Evolutionary conservation across 2,329 filamentous ascomycete species (phyloP), one percentile per base, ranked within the genome.

Genomic region (Endoconidiophora laricicola): DNA sequence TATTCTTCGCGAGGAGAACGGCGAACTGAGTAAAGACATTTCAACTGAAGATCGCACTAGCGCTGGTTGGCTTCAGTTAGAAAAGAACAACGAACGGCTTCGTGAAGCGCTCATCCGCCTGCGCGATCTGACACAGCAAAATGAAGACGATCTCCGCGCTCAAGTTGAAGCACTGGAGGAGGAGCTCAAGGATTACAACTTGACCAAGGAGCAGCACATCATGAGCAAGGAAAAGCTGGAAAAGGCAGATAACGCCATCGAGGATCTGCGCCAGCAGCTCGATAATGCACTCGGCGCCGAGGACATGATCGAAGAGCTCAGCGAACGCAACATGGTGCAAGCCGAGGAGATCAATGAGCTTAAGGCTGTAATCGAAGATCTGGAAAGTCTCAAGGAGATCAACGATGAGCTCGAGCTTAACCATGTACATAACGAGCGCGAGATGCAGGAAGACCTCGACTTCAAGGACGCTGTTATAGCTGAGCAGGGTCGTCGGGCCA

Each of bases 401-500:
- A 93, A 86, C 58, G 88, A 96, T 59, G 91, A 98, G 64, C 77
- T 98, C 3, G 88, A 95, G 62, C 76, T 86, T 58, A 94, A 94
- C 60, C 88, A 95, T 60, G 77, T 91, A 3, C 87, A 95, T 60
- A 85, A 87, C 36, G 86, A 94, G 62, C 94, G 90, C 63, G 88
- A 96, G 61, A 76, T 98, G 65, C 87, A 94, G 62, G 84, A 93
- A 58, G 88, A 95, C 58, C 76, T 96, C 50, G 88, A 95, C 61
- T 83, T 86, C 65, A 86, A 84, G 62, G 88, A 95, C 56, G 76
- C 74, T 49, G 68, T 94, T 54, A 83, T 95, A 55, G 72, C 77
- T n/a, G 90, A 96, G 60, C 83, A 93, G 59, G 73, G 74, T 33
- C 79, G 82, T 52, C 78, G 81, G 55, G 74, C 81, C 4, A 71